Evolutionary conservation across 345 rosid species (phyloP).

Genomic region (Camelina laxa): DNA sequence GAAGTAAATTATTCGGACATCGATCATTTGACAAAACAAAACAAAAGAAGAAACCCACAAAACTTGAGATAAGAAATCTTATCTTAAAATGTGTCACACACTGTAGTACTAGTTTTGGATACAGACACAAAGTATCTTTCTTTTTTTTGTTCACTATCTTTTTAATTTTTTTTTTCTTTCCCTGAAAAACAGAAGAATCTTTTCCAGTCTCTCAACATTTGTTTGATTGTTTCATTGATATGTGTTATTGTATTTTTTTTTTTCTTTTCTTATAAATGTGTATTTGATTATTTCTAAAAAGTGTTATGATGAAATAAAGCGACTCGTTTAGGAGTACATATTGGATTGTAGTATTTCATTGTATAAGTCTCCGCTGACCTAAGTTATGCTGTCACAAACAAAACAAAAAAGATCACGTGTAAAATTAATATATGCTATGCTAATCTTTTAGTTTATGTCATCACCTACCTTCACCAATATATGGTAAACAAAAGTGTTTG

Average conservation of each 20-base stretch:
- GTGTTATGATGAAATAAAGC: conserved; percentile 9
- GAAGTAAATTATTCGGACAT: conserved; percentile 1
- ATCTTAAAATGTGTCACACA: conserved; percentile 42
- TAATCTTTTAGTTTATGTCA: neutral
- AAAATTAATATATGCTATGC: neutral
- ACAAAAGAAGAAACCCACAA: conserved; percentile 26
- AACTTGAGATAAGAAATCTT: conserved; percentile 39
- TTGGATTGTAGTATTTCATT: neutral
- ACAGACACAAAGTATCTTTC: conserved; percentile 37
- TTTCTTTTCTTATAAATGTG: neutral
- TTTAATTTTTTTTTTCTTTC: neutral
- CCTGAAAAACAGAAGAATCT: conserved; percentile 32
- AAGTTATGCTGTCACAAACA: neutral
- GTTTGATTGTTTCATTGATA: conserved; percentile 7
- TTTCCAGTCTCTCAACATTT: conserved; percentile 39
- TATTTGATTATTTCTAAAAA: conserved; percentile 4
- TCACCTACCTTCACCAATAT: conserved; percentile 10
- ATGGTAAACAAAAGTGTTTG: neutral
- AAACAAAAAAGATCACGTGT: neutral
- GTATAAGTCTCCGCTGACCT: conserved; percentile 3
- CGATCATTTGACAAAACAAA: neutral
- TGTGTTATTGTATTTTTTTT: neutral
- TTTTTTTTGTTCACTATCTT: conserved; percentile 28
- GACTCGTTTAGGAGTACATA: neutral
- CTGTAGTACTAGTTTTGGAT: conserved; percentile 38